Conservation (phyloP, 306 rosid species). For the Rosa rugosa region DNA sequence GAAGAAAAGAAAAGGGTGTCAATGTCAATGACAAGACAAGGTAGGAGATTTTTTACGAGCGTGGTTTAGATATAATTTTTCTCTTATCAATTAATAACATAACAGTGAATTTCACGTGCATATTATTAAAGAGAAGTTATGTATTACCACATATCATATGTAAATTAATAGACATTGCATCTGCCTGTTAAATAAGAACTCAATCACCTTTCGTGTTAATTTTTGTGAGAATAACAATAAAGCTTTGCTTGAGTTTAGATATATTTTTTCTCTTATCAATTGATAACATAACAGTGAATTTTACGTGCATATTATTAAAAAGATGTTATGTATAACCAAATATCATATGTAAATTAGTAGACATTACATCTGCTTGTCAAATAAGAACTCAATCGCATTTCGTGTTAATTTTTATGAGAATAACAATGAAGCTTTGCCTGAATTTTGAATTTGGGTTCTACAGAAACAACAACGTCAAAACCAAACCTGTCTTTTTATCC, state of each 20-base stretch:
- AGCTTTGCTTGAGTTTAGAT: neutral
- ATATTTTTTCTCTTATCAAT: neutral
- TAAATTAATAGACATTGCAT: too few relatives aligned
- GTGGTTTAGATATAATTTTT: neutral
- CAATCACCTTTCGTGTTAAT: neutral
- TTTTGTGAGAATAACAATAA: neutral
- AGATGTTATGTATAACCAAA: too few relatives aligned
- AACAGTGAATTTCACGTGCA: neutral
- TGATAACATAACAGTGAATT: neutral
- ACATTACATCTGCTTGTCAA: too few relatives aligned
- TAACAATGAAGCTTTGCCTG: neutral
- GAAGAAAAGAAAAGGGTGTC: constrained; percentile 3
- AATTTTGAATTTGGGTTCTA: neutral
- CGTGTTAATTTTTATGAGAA: neutral
- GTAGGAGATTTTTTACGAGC: neutral
- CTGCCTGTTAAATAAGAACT: too few relatives aligned
- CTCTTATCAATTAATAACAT: neutral
- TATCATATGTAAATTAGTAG: too few relatives aligned
- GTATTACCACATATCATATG: too few relatives aligned
- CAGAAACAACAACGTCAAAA: neutral
- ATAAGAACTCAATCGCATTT: too few relatives aligned
- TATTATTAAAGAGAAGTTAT: neutral
- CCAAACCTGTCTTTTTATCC: neutral
- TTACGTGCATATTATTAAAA: neutral
- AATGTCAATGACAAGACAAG: neutral